Percentiles rank a stretch among this genome's conserved stretches.
Evolutionary conservation across 2,329 filamentous ascomycete species (phyloP).

Genomic region (Hymenoscyphus occultus): DNA sequence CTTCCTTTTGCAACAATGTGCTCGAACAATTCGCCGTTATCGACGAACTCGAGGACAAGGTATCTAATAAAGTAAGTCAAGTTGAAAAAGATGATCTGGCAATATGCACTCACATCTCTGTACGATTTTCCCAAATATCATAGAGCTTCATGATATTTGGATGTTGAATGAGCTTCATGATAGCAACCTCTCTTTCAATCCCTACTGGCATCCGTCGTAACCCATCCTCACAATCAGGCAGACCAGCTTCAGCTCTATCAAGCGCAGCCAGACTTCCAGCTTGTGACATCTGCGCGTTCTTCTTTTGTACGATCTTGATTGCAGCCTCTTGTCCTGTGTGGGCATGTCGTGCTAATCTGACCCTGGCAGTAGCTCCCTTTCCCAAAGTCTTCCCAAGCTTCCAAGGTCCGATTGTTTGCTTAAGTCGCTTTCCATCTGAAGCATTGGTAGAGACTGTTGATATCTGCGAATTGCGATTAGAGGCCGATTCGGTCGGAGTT

Average conservation of each 20-base stretch:
- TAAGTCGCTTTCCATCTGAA: conserved; percentile 39
- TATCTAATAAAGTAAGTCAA: conserved; percentile 58
- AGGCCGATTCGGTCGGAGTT: conserved; percentile 25
- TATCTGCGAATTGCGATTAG: conserved; percentile 41
- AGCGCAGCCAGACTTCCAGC: conserved; percentile 83
- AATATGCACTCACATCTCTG: conserved; percentile 71
- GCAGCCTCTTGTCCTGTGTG: conserved; percentile 78
- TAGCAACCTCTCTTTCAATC: conserved; percentile 91
- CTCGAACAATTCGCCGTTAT: conserved; percentile 69
- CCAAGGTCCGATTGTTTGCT: conserved; percentile 90
- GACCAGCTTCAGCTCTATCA: conserved; percentile 65
- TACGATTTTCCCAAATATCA: conserved; percentile 96
- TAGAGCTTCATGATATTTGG: conserved; percentile 91
- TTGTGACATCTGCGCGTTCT: conserved; percentile 73
- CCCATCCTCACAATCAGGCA: conserved; percentile 54
- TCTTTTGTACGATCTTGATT: conserved; percentile 92
- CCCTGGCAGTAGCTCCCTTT: conserved; percentile 83
- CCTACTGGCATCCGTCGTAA: conserved; percentile 76
- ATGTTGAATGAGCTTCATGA: conserved; percentile 95
- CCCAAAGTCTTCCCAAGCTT: conserved; percentile 85
- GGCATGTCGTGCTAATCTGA: conserved; percentile 79
- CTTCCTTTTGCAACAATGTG: conserved; percentile 74
- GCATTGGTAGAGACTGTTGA: conserved; percentile 39
- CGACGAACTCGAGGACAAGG: conserved; percentile 88
- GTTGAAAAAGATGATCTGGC: not conserved